Conservation (phyloP, 2,329 filamentous ascomycete genomes). For the Alternaria sp. region DNA sequence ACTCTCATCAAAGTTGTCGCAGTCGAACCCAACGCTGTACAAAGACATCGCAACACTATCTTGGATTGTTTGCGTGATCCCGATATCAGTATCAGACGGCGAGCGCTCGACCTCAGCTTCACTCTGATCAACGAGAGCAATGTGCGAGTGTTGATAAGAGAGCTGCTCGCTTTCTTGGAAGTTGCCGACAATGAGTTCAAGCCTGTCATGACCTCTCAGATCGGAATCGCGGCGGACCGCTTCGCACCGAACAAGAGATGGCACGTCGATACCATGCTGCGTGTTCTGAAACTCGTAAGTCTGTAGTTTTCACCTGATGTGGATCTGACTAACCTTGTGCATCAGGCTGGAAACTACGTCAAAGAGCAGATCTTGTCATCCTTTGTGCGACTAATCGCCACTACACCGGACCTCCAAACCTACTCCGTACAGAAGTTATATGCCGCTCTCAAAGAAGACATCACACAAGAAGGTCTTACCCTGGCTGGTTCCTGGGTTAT, state of each 20-base stretch:
- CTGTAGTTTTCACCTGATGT: not conserved
- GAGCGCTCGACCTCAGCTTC: conserved; percentile 97
- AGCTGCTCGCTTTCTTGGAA: conserved; percentile 93
- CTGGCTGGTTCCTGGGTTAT: conserved; percentile 97
- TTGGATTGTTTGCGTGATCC: conserved; percentile 95
- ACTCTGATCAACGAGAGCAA: conserved; percentile 98
- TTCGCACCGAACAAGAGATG: conserved; percentile 97
- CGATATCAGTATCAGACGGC: conserved; percentile 94
- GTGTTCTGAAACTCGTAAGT: conserved; percentile 79
- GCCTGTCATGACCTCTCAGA: conserved; percentile 96
- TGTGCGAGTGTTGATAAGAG: conserved; percentile 89
- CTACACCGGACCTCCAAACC: conserved; percentile 91
- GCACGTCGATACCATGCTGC: conserved; percentile 98
- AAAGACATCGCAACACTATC: conserved; percentile 96
- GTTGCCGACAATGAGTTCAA: conserved; percentile 99
- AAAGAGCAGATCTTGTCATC: conserved; percentile 98
- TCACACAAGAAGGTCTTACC: conserved; percentile 95
- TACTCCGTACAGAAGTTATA: conserved; percentile 98
- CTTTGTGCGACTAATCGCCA: conserved; percentile 94
- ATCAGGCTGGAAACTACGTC: conserved; percentile 86
- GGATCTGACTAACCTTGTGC: conserved; percentile 17
- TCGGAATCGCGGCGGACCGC: conserved; percentile 94
- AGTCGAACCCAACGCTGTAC: conserved; percentile 96
- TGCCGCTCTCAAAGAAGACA: conserved; percentile 88
- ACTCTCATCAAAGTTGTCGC: conserved; percentile 98